phyloP scores from a whole-genome alignment of 2,329 filamentous ascomycete genomes.

The Dactylellina parvicollis region DNA sequence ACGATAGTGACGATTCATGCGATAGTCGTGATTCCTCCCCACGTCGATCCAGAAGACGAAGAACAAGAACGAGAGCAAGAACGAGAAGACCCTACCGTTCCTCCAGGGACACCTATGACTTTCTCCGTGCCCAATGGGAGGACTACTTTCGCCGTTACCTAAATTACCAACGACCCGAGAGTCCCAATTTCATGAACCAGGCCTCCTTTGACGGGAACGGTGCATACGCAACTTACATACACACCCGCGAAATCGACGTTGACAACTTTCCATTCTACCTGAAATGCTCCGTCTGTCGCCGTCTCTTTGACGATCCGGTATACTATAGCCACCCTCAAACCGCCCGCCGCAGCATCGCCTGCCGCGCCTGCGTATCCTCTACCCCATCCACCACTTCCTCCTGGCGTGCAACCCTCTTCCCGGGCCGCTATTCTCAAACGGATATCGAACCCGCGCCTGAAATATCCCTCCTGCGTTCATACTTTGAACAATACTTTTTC shows the following conservation, averaged over 20 bases:
- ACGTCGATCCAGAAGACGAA: neutral
- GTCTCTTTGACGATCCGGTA: constrained; percentile 32
- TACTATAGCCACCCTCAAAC: constrained; percentile 5
- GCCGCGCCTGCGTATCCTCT: constrained; percentile 14
- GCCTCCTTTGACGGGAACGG: no score
- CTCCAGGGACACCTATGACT: no score
- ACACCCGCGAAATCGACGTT: constrained; percentile 33
- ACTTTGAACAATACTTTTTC: constrained; percentile 23
- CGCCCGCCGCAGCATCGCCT: constrained; percentile 4
- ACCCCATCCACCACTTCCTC: neutral
- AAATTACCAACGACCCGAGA: neutral
- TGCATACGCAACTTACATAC: constrained; percentile 7
- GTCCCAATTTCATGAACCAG: neutral
- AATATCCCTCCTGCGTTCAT: constrained; percentile 1
- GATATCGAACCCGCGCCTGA: constrained; percentile 16
- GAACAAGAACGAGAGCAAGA: no score
- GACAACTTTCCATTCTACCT: constrained; percentile 39
- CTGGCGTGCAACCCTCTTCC: constrained; percentile 10
- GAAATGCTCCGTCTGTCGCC: constrained; percentile 27
- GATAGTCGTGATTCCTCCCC: neutral
- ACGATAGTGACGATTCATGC: neutral
- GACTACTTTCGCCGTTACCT: no score
- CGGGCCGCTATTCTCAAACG: neutral
- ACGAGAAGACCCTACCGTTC: no score
- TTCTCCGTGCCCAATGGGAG: no score